Evolutionary conservation across 495 filamentous ascomycete species (phyloP).

Genomic region (Xylaria telfairii): DNA sequence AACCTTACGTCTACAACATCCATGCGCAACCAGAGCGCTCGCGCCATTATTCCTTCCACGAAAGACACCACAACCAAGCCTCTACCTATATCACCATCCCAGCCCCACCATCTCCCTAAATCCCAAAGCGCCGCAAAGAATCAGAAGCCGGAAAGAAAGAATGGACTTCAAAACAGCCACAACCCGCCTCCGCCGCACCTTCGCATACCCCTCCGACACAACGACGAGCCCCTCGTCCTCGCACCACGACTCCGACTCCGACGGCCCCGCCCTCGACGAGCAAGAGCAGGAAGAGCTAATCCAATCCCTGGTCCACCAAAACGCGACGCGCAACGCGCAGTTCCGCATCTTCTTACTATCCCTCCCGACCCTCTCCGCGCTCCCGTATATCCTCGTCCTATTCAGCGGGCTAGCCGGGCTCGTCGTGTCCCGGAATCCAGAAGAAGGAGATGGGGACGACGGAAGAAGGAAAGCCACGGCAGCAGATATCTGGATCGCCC

Average conservation of each 20-base stretch:
- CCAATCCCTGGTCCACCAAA: constrained; percentile 57
- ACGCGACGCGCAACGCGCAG: constrained; percentile 62
- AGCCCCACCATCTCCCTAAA: neutral
- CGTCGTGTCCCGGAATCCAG: neutral
- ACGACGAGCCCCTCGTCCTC: constrained; percentile 43
- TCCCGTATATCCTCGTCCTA: constrained; percentile 61
- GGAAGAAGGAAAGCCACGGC: neutral
- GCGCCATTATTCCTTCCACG: neutral
- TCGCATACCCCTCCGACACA: constrained; percentile 65
- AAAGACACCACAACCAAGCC: neutral
- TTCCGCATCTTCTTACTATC: constrained; percentile 64
- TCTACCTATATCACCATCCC: neutral
- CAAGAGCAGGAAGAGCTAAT: constrained; percentile 78
- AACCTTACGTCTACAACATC: neutral
- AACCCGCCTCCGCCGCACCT: constrained; percentile 64
- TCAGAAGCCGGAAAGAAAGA: neutral
- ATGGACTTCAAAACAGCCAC: constrained; percentile 29
- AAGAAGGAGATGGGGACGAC: neutral
- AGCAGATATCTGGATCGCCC: constrained; percentile 47
- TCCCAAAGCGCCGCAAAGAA: neutral
- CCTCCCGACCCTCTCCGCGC: constrained; percentile 58
- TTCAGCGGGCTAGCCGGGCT: constrained; percentile 25
- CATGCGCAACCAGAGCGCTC: neutral
- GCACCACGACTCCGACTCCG: constrained; percentile 56
- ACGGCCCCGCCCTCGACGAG: constrained; percentile 48